Conservation (phyloP, 2,329 filamentous ascomycete genomes). For the Exophiala bonariae region DNA sequence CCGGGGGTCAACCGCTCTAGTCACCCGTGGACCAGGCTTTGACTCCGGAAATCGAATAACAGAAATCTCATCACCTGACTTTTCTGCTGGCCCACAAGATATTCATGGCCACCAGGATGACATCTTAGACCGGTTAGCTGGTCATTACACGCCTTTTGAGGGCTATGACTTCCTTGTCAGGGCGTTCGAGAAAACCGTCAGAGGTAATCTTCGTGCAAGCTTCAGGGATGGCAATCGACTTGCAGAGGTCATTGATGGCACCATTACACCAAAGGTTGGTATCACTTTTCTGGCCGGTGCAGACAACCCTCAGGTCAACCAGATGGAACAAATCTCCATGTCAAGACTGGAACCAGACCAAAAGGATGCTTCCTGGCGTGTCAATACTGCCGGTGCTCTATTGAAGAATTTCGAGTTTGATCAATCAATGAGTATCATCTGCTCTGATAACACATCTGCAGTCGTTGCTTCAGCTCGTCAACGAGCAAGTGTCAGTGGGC, state of each 20-base stretch:
- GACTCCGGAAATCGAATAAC: too few relatives aligned
- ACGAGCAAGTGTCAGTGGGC: constrained; percentile 2
- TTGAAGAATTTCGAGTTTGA: constrained; percentile 25
- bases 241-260: constrained; percentile 15
- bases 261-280: constrained; percentile 22
- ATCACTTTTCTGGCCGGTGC: constrained; percentile 26
- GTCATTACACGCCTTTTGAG: constrained; percentile 5
- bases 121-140: constrained; percentile 1
- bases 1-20: too few relatives aligned
- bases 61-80: neutral
- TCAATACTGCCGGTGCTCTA: constrained; percentile 27
- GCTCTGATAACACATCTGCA: constrained; percentile 21
- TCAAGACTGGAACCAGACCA: constrained; percentile 23
- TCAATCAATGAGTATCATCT: constrained; percentile 19
- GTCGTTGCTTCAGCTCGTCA: constrained; percentile 10
- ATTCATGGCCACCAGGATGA: constrained; percentile 4
- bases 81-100: neutral
- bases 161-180: constrained; percentile 19
- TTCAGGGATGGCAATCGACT: constrained; percentile 20
- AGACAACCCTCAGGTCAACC: constrained; percentile 26
- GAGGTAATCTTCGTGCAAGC: constrained; percentile 12
- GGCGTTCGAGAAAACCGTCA: constrained; percentile 17
- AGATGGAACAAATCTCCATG: constrained; percentile 25
- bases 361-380: constrained; percentile 25
- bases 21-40: too few relatives aligned